Conservation (phyloP, 305 asterid genomes). For the Fraxinus sp. region DNA sequence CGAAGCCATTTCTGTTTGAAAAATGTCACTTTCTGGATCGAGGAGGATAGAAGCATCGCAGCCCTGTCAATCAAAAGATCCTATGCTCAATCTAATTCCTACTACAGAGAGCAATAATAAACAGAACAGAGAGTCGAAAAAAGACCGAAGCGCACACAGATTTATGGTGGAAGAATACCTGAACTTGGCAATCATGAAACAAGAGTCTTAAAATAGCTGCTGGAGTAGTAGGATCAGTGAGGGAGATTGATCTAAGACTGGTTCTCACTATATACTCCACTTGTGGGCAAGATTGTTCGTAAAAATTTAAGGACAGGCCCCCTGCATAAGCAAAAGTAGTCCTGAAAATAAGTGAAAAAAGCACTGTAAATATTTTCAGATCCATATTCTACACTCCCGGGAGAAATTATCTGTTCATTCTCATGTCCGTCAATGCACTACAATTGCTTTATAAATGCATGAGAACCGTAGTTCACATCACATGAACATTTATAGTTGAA, state of each 20-base stretch:
- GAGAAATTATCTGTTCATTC: background rate
- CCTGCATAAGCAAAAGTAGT: conserved; percentile 12
- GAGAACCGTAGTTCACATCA: background rate
- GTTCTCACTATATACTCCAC: conserved; percentile 32
- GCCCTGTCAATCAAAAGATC: conserved; percentile 24
- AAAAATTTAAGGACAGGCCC: conserved; percentile 26
- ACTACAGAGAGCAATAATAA: background rate
- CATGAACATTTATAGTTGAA: background rate
- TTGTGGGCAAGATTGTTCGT: conserved; percentile 37
- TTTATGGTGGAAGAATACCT: conserved; percentile 30
- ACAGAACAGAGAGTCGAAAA: background rate
- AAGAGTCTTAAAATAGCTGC: conserved; percentile 42
- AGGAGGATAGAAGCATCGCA: conserved; percentile 57
- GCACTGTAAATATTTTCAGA: background rate
- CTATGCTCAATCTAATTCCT: background rate
- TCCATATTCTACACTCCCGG: background rate
- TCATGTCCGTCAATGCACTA: background rate
- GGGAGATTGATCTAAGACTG: conserved; percentile 23
- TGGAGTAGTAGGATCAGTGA: conserved; percentile 42
- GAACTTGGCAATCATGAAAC: conserved; percentile 57
- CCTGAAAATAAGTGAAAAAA: background rate
- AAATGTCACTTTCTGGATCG: conserved; percentile 8
- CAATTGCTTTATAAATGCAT: background rate
- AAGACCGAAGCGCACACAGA: background rate
- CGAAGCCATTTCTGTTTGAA: conserved; percentile 29